Evolutionary conservation across 2,329 filamentous ascomycete genomes (phyloP).

Genomic region (Diplodia mutila): DNA sequence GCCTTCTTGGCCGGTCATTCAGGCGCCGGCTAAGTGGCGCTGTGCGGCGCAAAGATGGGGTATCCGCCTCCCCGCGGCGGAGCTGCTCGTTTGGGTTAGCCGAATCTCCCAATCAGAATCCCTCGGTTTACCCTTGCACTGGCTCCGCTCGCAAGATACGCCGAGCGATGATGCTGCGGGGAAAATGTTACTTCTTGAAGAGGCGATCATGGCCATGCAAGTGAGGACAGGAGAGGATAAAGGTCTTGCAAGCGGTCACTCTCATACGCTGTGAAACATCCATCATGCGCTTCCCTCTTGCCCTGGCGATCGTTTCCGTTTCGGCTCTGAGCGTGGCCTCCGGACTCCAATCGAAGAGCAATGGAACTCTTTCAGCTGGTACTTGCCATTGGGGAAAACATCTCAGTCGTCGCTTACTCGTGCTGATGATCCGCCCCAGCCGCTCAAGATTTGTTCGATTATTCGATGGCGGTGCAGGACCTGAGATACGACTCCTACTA

Average conservation of each 20-base stretch:
- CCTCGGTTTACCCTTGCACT: not conserved
- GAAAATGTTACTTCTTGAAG: not conserved
- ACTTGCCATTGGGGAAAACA: not conserved
- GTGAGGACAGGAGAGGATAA: too few species aligned
- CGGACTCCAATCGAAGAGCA: not conserved
- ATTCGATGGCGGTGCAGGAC: conserved; percentile 47
- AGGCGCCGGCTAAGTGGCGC: not conserved
- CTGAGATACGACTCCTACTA: conserved; percentile 48
- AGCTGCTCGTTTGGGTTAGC: not conserved
- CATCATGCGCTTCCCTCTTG: not conserved
- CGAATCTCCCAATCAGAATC: not conserved
- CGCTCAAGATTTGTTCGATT: conserved; percentile 46
- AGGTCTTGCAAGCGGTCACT: not conserved
- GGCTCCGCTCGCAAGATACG: not conserved
- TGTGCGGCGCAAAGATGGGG: not conserved
- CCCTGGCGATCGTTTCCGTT: not conserved
- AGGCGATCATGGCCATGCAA: not conserved
- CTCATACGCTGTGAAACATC: not conserved
- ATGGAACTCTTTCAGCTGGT: not conserved
- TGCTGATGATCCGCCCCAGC: conserved; percentile 28
- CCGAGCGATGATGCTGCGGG: not conserved
- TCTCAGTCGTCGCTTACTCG: not conserved
- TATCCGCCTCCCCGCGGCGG: not conserved
- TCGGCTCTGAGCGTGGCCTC: too few species aligned
- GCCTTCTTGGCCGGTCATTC: not conserved